Base-by-base conservation (phyloP, 257 asterid species). In the Henckelia pumila region DNA sequence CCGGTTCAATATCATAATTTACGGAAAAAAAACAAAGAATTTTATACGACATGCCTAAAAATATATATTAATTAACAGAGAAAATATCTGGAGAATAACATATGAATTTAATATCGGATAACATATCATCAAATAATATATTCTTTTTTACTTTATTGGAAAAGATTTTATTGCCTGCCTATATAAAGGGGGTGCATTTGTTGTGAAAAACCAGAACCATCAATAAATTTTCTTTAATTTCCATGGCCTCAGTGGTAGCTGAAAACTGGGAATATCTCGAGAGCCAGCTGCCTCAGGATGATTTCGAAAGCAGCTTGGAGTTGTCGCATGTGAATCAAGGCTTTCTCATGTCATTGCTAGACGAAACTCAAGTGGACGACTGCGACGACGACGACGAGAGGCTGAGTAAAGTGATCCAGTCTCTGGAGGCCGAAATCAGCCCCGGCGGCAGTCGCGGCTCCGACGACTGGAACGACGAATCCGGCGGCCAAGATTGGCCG, bases 331-430 rank as follows among this genome's bases (percentile, higher is more conserved):
- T 44, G 16, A 59, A 59, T 61, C 66, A 57, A 0, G 63, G 56
- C 64, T 66, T 70, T 53, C 76, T 75, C 30, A 60, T 75, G 79
- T 75, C 73, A 5, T 60, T 75, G 14, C 79, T 75, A 10, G 79
- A 75, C 8, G 79, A 75, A 59, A 33, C 69, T 20, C 76, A 65
- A 7, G 57, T 30, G 7, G 66, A 70, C 14, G 76, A 64, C 17
- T 75, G 70, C 1, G 76, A 75, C 4, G 22, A 65, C 1, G 76
- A 75, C 4, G 22, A 65, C 6, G 76, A 75, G 20, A 75, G 70
- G 57, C 55, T 75, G 30, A 33, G 57, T 2, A 53, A 63, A 35
- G 76, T 75, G 47, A 76, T 76, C n/a, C 59, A 60, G n/a, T 71
- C 81, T 2, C 61, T 76, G 5, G 77, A 67, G 60, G 77, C 77